phyloP scores from a whole-genome alignment of 805 yeast species.

The Pichia kluyveri region DNA sequence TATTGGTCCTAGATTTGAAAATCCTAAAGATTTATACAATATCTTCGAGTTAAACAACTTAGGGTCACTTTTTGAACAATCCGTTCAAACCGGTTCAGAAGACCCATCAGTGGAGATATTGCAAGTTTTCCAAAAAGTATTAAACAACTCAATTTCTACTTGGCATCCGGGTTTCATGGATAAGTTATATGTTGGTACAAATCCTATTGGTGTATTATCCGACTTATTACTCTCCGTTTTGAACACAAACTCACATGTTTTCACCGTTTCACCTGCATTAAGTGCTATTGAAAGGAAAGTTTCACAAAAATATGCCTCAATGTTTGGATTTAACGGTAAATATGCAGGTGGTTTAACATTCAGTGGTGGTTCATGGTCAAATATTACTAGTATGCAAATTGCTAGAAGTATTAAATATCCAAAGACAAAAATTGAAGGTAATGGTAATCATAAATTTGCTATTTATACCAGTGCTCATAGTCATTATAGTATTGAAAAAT shows the following conservation, averaged over 20 bases:
- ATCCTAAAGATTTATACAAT: conserved; percentile 39
- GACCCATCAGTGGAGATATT: conserved; percentile 32
- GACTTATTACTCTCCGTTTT: conserved; percentile 60
- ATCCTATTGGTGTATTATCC: conserved; percentile 72
- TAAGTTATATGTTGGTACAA: conserved; percentile 76
- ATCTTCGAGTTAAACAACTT: conserved; percentile 27
- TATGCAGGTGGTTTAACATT: conserved; percentile 77
- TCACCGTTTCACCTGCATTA: conserved; percentile 74
- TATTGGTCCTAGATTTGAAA: conserved; percentile 40
- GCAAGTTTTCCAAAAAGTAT: conserved; percentile 42
- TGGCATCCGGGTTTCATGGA: conserved; percentile 87
- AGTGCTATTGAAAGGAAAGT: conserved; percentile 66
- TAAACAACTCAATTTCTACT: conserved; percentile 65
- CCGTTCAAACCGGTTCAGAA: conserved; percentile 11
- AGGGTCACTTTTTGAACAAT: conserved; percentile 17
- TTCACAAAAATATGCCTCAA: conserved; percentile 54
- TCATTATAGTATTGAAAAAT: conserved; percentile 74
- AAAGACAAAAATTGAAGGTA: conserved; percentile 59
- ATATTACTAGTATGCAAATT: conserved; percentile 67
- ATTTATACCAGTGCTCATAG: conserved; percentile 64
- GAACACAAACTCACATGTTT: conserved; percentile 81
- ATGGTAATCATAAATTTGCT: conserved; percentile 46
- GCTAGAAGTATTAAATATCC: conserved; percentile 64
- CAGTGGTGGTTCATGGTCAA: conserved; percentile 84
- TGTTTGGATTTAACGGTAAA: conserved; percentile 48